Base-by-base conservation (phyloP, 1,139 yeast species). In the Debaryomyces subglobosus region DNA sequence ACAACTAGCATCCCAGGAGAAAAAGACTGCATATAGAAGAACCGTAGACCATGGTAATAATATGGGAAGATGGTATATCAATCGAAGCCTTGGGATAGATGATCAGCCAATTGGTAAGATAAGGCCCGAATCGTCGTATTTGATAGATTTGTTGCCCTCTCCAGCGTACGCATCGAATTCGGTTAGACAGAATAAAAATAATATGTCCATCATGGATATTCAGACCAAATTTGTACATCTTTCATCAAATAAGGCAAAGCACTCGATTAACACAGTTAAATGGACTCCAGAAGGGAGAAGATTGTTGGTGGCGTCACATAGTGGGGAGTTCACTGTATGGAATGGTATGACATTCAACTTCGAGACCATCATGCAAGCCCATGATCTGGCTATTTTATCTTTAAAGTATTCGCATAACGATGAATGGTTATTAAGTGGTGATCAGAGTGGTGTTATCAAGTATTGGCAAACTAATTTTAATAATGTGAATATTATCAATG, bases 241-340 rank as follows among this genome's bases (percentile, higher is more conserved):
- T 45, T 86, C 96, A 49, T 85, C 95, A 30, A 94, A 92, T 69
- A 94, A 94, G 68, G 91, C 92, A 18, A 86, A 89, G 59, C 97
- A 92, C 68, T 90, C 96, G 0, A 91, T 94, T 45, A 89, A 91
- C 60, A 87, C 95, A 1, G 89, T 91, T 10, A 84, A 83, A 64
- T 94, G 98, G 97, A 94, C 99, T 0, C 98, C 98, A 0, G 98
- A 92, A 57, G 98, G 97, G 0, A 77, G 98, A 55, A 74, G 99
- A 54, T 74, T 95, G 50, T 77, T 94, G 45, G 96, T 96, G 6
- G 96, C 96, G 0, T 84, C 96, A 15, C 91, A 89, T 68, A 84
- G 91, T 53, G 99, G 99, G 30, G 99, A 94, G 64, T 92, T 94
- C 67, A 92, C 99, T 5, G 74, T 94, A 38, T 94, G 99, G 99